Evolutionary conservation across 2,329 filamentous ascomycete genomes (phyloP).

Genomic region (Fusarium guadeloupense): DNA sequence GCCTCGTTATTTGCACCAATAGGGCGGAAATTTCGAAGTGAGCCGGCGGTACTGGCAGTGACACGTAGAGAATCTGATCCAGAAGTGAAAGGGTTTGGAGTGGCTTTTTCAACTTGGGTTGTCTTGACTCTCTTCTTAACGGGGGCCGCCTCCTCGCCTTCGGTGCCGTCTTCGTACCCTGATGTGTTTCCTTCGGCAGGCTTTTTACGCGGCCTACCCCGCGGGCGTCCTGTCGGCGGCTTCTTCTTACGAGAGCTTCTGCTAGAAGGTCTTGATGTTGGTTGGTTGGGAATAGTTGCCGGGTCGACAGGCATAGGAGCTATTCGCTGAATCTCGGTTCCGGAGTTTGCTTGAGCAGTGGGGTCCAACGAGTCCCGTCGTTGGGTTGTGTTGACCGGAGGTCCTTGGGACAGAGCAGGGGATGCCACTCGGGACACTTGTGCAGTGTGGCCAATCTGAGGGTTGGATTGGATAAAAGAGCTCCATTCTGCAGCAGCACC

Average conservation of each 20-base stretch:
- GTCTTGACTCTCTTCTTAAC: slow-evolving; percentile 80
- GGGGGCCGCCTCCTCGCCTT: slow-evolving; percentile 62
- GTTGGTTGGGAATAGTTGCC: slow-evolving; percentile 33
- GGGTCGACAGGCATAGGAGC: slow-evolving; percentile 48
- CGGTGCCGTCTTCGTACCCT: slow-evolving; percentile 73
- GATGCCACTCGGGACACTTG: slow-evolving; percentile 49
- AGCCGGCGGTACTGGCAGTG: slow-evolving; percentile 89
- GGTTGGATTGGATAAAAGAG: slow-evolving; percentile 77
- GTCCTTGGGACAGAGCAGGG: slow-evolving; percentile 50
- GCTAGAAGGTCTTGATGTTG: slow-evolving; percentile 66
- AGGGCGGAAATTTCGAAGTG: slow-evolving; percentile 84
- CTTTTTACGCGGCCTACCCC: slow-evolving; percentile 66
- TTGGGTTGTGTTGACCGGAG: slow-evolving; percentile 22
- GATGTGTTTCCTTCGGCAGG: slow-evolving; percentile 73
- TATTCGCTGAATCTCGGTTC: slow-evolving; percentile 48
- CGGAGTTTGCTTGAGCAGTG: slow-evolving; percentile 27
- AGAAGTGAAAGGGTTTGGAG: slow-evolving; percentile 75
- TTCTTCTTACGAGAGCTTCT: slow-evolving; percentile 61
- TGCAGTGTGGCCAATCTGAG: slow-evolving; percentile 55
- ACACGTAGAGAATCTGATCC: slow-evolving; percentile 84
- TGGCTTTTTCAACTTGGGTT: slow-evolving; percentile 76
- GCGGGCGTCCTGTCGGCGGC: slow-evolving; percentile 62
- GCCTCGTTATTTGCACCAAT: slow-evolving; percentile 62
- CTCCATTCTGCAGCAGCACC: slow-evolving; percentile 82
- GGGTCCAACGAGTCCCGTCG: slow-evolving; percentile 45